Evolutionary conservation across 169 alveolate species (phyloP).

Genomic region (Eimeria mitis): DNA sequence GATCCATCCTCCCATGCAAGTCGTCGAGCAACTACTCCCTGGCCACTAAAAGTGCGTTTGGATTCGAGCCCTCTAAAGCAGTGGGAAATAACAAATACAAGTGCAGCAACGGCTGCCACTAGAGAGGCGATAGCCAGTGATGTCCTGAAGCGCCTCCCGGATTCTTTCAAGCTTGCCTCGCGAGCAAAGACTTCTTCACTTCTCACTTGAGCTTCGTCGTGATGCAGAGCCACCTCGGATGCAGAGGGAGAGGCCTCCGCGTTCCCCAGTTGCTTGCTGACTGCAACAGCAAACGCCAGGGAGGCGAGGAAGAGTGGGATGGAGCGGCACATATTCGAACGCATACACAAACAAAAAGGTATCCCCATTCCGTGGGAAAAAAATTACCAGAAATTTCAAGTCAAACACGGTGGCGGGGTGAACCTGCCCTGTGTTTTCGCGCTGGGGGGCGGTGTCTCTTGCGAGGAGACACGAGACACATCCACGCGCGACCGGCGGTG

Average conservation of each 20-base stretch:
- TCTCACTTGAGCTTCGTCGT: not conserved
- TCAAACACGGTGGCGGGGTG: not conserved
- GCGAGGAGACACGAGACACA: not conserved
- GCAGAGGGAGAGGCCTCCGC: not conserved
- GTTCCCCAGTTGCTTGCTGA: not conserved
- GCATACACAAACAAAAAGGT: not conserved
- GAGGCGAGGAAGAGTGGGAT: not conserved
- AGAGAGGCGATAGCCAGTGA: not conserved
- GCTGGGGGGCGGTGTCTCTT: not conserved
- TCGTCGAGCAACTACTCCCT: not conserved
- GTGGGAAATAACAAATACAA: not conserved
- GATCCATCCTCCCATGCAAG: not conserved
- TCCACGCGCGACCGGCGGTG: not conserved
- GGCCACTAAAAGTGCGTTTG: not conserved
- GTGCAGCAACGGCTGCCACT: not conserved
- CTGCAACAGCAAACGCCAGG: not conserved
- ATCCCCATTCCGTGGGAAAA: not conserved
- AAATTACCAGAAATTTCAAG: not conserved
- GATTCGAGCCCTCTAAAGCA: not conserved
- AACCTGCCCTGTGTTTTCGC: not conserved
- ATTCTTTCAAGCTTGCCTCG: not conserved
- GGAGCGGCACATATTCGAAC: not conserved
- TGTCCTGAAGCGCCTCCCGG: not conserved
- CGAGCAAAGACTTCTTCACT: not conserved
- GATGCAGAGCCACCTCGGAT: not conserved